Evolutionary conservation across 2,329 filamentous ascomycete genomes (phyloP).

Genomic region (Nothophoma quercina): DNA sequence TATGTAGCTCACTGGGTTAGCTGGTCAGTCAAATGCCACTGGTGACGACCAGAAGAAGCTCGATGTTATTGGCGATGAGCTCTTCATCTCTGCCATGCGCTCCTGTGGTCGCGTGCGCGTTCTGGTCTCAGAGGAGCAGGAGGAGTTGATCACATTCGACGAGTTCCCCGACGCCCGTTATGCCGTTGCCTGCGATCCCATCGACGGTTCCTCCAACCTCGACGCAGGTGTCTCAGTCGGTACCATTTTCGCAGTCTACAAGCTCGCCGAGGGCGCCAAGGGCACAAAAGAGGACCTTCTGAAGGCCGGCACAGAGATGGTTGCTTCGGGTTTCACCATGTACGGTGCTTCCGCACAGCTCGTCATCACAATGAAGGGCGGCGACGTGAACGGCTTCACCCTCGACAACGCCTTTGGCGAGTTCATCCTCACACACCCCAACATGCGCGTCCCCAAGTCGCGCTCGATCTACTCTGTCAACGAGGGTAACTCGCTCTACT

Average conservation of each 20-base stretch:
- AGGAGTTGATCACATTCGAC: constrained; percentile 86
- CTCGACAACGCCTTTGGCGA: constrained; percentile 96
- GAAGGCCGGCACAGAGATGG: constrained; percentile 86
- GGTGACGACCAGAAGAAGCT: constrained; percentile 99
- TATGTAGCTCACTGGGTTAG: constrained; percentile 82
- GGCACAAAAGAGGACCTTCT: constrained; percentile 87
- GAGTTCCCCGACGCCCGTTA: constrained; percentile 79
- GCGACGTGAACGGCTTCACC: constrained; percentile 95
- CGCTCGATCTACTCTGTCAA: constrained; percentile 96
- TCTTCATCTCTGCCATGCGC: constrained; percentile 95
- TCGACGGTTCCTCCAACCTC: constrained; percentile 96
- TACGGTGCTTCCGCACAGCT: constrained; percentile 97
- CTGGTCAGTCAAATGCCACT: constrained; percentile 92
- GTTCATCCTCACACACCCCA: constrained; percentile 96
- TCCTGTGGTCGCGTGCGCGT: constrained; percentile 90
- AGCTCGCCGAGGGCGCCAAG: constrained; percentile 77
- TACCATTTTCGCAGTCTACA: constrained; percentile 95
- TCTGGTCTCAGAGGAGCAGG: constrained; percentile 97
- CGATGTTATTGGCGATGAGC: constrained; percentile 97
- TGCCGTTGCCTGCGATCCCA: constrained; percentile 95
- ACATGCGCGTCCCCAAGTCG: constrained; percentile 85
- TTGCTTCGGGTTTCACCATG: constrained; percentile 99
- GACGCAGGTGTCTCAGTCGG: constrained; percentile 98
- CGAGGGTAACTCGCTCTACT: constrained; percentile 97
- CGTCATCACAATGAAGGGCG: constrained; percentile 95